Base-by-base conservation (phyloP, 2,329 filamentous ascomycete species). In the Venturia effusa region DNA sequence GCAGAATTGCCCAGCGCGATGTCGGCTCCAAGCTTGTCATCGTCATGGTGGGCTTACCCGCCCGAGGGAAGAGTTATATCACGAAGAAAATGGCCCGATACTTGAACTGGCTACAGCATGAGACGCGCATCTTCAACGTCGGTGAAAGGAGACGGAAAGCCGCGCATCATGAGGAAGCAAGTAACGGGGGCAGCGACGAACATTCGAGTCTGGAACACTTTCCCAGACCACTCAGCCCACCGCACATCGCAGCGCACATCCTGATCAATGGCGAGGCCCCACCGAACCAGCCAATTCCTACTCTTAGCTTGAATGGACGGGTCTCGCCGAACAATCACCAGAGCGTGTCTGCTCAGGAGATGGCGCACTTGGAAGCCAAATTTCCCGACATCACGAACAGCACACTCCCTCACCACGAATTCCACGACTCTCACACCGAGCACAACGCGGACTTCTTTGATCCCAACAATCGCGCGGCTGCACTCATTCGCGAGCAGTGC, bases 11-110 rank as follows among this genome's bases (percentile, higher is more conserved):
- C 64, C 87, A 93, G 72, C 84, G 93, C 71, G 94, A 99, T 82
- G 89, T 99, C 61, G 94, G 92, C 61, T 89, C 94, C 48, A 99
- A 99, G 80, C 81, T 99, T 67, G 91, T 97, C 72, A 96, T 99
- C 71, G 87, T 99, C 74, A 99, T 99, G 94, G 94, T 99, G 66
- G 94, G 94, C 67, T 79, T 99, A 70, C 94, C 94, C 2, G 94
- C 94, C 11, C 83, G 94, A 71, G 94, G 94, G 73, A 99, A 99
- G 79, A 97, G 92, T 64, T 99, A 99, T 77, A 96, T 99, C 71
- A 97, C 94, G 66, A 97, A 97, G 81, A 99, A 99, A 79, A 84
- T 99, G 67, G 89, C 94, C 65, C 85, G 94, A 66, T 99, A 97
- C 73, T 79, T 99, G 61, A 93, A 95, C 61, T 99, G 94, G 94